These are phyloP conservation scores for Pseudognaphalium luteoalbum DNA, from an alignment of 129 eudicot species.

Conservation along the genomic window DNA sequence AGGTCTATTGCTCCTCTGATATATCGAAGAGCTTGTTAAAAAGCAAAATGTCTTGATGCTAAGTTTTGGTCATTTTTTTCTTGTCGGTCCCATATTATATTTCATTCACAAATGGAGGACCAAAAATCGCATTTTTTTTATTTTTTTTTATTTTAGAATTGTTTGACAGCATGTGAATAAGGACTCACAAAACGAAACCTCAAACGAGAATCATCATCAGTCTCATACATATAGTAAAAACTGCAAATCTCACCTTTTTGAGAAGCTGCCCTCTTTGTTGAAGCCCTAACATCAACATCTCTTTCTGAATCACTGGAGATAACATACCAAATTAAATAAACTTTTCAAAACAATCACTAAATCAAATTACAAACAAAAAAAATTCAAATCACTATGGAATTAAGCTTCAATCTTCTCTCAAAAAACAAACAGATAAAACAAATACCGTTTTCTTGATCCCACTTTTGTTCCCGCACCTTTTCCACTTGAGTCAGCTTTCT, in stretches of 20 bases:
- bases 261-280: slow-evolving; percentile 64
- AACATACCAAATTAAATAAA: too few species aligned
- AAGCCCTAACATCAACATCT: background rate
- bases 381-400: background rate
- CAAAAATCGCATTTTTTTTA: too few species aligned
- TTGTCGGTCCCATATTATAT: background rate
- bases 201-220: background rate
- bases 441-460: slow-evolving; percentile 67
- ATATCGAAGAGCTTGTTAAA: background rate
- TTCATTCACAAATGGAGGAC: background rate
- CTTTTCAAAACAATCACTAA: too few species aligned
- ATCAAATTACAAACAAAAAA: background rate
- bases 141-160: too few species aligned
- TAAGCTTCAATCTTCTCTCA: background rate
- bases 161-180: background rate
- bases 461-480: slow-evolving; percentile 47
- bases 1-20: background rate
- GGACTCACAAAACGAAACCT: background rate
- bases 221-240: too few species aligned
- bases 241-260: slow-evolving; percentile 54
- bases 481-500: slow-evolving; percentile 51
- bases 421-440: background rate
- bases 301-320: too few species aligned
- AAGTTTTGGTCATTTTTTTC: background rate
- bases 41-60: background rate